Evolutionary conservation across 371 early-diverging fungal species (phyloP).

Genomic region (Zancudomyces culisetae): DNA sequence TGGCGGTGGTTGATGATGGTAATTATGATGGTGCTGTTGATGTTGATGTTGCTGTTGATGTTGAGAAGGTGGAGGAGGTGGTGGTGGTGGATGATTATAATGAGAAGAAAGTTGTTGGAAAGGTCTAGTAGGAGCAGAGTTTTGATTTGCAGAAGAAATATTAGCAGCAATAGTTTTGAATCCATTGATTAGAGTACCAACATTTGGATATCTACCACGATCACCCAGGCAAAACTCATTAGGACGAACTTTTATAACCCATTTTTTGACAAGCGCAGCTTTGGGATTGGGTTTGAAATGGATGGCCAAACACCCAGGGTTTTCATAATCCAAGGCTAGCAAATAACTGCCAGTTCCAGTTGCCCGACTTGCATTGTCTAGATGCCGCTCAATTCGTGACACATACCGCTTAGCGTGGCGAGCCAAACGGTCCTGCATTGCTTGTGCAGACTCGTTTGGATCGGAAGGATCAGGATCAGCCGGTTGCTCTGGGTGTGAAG

Average conservation of each 20-base stretch:
- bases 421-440: conserved; percentile 4
- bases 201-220: conserved; percentile 30
- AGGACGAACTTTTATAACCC: conserved; percentile 40
- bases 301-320: conserved; percentile 19
- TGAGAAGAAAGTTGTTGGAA: too few species aligned
- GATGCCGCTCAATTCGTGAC: conserved; percentile 3
- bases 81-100: too few species aligned
- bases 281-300: conserved; percentile 19
- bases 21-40: too few species aligned
- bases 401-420: conserved; percentile 4
- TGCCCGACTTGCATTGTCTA: conserved; percentile 18
- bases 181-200: conserved; percentile 40
- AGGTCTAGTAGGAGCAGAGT: too few species aligned
- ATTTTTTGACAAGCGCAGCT: conserved; percentile 10
- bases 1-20: too few species aligned
- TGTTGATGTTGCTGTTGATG: too few species aligned
- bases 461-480: conserved; percentile 13
- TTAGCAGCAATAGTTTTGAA: conserved; percentile 33
- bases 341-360: conserved; percentile 24
- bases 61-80: too few species aligned
- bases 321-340: conserved; percentile 11
- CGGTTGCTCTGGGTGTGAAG: not conserved
- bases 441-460: conserved; percentile 17
- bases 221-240: conserved; percentile 36
- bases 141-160: too few species aligned